Evolutionary conservation across 129 eudicot genomes (phyloP).

Genomic region (Centella asiatica): DNA sequence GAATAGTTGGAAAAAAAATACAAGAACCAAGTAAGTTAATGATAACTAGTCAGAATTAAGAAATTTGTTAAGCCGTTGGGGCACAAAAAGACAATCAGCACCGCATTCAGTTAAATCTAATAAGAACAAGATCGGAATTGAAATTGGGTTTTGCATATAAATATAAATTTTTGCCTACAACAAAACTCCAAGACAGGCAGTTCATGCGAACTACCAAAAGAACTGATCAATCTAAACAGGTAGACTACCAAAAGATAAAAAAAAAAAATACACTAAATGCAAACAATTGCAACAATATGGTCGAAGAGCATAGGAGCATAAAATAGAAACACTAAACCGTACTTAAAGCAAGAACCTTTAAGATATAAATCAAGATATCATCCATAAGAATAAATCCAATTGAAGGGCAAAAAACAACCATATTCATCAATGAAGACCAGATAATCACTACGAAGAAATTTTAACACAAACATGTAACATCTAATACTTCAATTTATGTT

Average conservation of each 20-base stretch:
- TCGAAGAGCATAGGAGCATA: neutral
- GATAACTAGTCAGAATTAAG: too few species aligned
- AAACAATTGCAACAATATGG: neutral
- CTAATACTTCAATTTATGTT: slow-evolving; percentile 4
- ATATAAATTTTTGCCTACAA: neutral
- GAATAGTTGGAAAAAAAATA: neutral
- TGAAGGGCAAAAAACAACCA: neutral
- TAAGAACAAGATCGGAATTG: neutral
- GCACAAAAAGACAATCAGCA: too few species aligned
- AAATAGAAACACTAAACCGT: too few species aligned
- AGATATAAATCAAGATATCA: neutral
- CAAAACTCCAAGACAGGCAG: neutral
- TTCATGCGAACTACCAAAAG: neutral
- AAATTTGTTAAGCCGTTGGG: too few species aligned
- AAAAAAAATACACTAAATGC: neutral
- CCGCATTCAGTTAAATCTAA: neutral
- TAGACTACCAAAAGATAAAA: neutral
- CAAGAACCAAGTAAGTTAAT: too few species aligned
- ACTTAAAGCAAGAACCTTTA: neutral
- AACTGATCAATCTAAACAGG: neutral
- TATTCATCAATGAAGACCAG: slow-evolving; percentile 16
- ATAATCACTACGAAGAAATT: slow-evolving; percentile 10
- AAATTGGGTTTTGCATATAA: neutral
- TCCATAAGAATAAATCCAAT: slow-evolving; percentile 18
- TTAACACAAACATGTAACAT: slow-evolving; percentile 1